Percentiles rank a stretch among this genome's conserved stretches.
phyloP scores from a whole-genome alignment of 768 basidiomycete species.

The Mycena belliarum region DNA sequence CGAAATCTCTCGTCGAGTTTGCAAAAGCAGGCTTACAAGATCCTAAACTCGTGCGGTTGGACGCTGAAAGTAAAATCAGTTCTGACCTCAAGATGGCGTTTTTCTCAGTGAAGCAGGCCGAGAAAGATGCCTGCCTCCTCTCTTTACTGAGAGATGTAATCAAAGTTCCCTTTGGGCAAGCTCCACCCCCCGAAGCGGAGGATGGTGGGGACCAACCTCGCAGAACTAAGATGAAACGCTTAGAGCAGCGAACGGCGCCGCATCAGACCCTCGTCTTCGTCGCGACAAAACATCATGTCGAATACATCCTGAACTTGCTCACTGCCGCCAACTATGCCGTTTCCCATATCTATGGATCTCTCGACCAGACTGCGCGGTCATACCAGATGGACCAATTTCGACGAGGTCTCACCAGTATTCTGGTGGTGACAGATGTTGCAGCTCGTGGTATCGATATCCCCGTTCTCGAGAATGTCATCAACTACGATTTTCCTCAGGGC shows the following conservation, averaged over 20 bases:
- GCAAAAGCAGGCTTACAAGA: slow-evolving; percentile 95
- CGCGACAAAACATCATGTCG: slow-evolving; percentile 98
- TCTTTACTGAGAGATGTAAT: slow-evolving; percentile 86
- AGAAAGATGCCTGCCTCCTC: slow-evolving; percentile 92
- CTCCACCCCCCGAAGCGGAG: slow-evolving; percentile 31
- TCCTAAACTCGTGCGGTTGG: slow-evolving; percentile 94
- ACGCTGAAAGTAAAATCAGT: slow-evolving; percentile 95
- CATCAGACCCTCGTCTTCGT: slow-evolving; percentile 95
- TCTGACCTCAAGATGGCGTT: slow-evolving; percentile 92
- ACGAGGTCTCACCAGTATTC: slow-evolving; percentile 70
- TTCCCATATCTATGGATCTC: slow-evolving; percentile 93
- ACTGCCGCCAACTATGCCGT: slow-evolving; percentile 81
- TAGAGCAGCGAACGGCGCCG: slow-evolving; percentile 57
- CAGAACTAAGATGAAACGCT: slow-evolving; percentile 54
- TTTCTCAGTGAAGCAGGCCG: slow-evolving; percentile 86
- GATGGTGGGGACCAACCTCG: slow-evolving; percentile 37
- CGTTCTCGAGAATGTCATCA: slow-evolving; percentile 92
- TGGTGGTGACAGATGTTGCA: slow-evolving; percentile 98
- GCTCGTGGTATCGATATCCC: slow-evolving; percentile 99
- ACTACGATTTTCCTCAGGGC: slow-evolving; percentile 97
- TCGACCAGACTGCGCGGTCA: slow-evolving; percentile 88
- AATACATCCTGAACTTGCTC: slow-evolving; percentile 83
- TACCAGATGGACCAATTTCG: slow-evolving; percentile 92
- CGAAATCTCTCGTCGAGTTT: slow-evolving; percentile 94
- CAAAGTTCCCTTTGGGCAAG: slow-evolving; percentile 63